Conservation (phyloP, 108 stramenopile genomes). For the Skeletonema grethae region DNA sequence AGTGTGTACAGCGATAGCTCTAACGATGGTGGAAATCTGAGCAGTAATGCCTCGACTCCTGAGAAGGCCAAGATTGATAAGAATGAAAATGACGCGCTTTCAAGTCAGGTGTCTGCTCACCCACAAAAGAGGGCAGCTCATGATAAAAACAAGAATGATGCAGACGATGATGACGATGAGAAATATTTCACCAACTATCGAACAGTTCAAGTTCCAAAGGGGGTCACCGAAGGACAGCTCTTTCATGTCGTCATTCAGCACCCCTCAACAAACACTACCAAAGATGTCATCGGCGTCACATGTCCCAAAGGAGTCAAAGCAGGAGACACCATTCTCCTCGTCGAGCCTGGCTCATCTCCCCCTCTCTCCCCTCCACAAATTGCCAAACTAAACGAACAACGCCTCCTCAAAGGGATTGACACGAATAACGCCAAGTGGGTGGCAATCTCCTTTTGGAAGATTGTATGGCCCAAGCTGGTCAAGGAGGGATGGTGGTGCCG, state of each 20-base stretch:
- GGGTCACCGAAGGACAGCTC: conserved; percentile 10
- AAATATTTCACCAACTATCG: conserved; percentile 11
- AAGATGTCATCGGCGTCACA: conserved; percentile 15
- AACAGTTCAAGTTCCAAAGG: conserved; percentile 27
- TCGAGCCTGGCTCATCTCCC: conserved; percentile 19
- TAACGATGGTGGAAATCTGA: conserved; percentile 2
- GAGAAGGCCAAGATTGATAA: not conserved
- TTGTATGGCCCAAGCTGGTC: conserved; percentile 17
- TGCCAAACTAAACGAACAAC: conserved; percentile 21
- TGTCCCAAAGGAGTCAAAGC: conserved; percentile 28
- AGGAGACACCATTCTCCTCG: conserved; percentile 25
- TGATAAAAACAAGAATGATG: not conserved
- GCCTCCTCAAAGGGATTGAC: conserved; percentile 10
- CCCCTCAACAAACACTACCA: not conserved
- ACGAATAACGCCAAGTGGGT: not conserved
- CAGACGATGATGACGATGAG: not conserved
- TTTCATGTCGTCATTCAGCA: conserved; percentile 23
- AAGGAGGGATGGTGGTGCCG: conserved; percentile 18
- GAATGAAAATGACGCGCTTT: not conserved
- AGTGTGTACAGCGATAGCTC: not conserved
- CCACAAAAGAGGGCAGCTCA: not conserved
- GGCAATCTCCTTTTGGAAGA: conserved; percentile 24
- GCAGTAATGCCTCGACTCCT: not conserved
- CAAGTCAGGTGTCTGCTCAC: not conserved
- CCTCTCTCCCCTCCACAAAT: conserved; percentile 26